Conservation (phyloP, 2,329 filamentous ascomycete genomes). For the Knufia petricola region DNA sequence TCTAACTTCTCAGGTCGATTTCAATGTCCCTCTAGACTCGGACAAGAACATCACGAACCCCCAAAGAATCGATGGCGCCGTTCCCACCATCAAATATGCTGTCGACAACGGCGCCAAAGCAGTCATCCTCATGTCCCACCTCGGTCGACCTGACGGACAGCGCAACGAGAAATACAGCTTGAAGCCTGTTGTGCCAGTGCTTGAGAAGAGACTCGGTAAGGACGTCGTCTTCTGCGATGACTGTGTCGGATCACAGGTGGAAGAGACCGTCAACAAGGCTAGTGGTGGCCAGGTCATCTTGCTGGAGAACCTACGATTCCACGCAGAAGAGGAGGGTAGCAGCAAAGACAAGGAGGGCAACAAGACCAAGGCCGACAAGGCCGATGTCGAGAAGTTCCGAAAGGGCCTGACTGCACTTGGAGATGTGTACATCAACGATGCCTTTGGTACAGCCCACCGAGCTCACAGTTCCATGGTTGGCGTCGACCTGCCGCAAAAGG, state of each 20-base stretch:
- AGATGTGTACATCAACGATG: slow-evolving; percentile 96
- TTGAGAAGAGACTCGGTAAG: slow-evolving; percentile 81
- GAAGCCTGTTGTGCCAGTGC: slow-evolving; percentile 79
- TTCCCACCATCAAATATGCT: slow-evolving; percentile 92
- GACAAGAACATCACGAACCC: slow-evolving; percentile 95
- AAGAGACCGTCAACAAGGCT: slow-evolving; percentile 79
- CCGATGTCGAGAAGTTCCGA: slow-evolving; percentile 82
- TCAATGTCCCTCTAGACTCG: slow-evolving; percentile 94
- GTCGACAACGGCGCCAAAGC: slow-evolving; percentile 83
- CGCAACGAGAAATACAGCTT: slow-evolving; percentile 88
- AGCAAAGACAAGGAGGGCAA: slow-evolving; percentile 88
- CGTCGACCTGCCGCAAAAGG: slow-evolving; percentile 89
- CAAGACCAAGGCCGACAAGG: slow-evolving; percentile 96
- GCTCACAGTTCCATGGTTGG: slow-evolving; percentile 99
- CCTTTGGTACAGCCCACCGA: slow-evolving; percentile 96
- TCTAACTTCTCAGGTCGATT: slow-evolving; percentile 65
- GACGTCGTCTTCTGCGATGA: slow-evolving; percentile 81
- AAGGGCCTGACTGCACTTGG: slow-evolving; percentile 89
- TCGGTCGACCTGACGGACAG: slow-evolving; percentile 88
- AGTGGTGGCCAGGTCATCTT: slow-evolving; percentile 74
- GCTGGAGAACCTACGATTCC: slow-evolving; percentile 96
- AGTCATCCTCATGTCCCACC: slow-evolving; percentile 95
- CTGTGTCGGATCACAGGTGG: slow-evolving; percentile 80
- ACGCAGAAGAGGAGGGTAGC: slow-evolving; percentile 95
- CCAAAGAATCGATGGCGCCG: slow-evolving; percentile 92